These are phyloP conservation scores for Penicillium manginii DNA, from an alignment of 495 filamentous ascomycete species.

Conservation along the genomic window DNA sequence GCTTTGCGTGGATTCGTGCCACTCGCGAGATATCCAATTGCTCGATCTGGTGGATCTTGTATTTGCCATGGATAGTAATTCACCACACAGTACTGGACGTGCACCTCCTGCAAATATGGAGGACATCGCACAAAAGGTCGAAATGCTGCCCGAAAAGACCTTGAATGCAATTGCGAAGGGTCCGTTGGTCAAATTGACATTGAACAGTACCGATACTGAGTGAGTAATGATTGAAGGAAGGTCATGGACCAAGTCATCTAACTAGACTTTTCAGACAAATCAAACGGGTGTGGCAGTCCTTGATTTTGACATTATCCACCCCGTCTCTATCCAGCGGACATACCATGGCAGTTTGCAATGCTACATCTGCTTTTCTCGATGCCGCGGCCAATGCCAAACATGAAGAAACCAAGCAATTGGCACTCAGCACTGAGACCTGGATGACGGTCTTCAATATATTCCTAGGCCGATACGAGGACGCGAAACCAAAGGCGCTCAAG, in stretches of 20 bases:
- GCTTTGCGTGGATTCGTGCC: constrained; percentile 14
- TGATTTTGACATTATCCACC: constrained; percentile 44
- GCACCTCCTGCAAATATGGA: constrained; percentile 36
- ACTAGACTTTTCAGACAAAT: constrained; percentile 34
- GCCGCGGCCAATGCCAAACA: constrained; percentile 42
- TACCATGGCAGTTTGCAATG: constrained; percentile 49
- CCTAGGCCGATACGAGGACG: constrained; percentile 72
- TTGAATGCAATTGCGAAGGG: constrained; percentile 45
- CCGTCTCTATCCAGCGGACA: constrained; percentile 44
- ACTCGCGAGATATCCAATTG: constrained; percentile 6
- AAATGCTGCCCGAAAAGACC: constrained; percentile 42
- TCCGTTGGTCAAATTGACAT: constrained; percentile 41
- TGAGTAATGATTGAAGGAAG: constrained; percentile 14
- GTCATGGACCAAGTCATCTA: neutral
- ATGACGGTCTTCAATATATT: constrained; percentile 68
- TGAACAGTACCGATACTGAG: constrained; percentile 40
- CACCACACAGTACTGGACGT: constrained; percentile 13
- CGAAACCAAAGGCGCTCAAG: constrained; percentile 74
- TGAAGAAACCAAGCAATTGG: constrained; percentile 36
- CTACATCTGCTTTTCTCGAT: constrained; percentile 51
- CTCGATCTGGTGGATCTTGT: constrained; percentile 22
- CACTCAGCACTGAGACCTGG: constrained; percentile 57
- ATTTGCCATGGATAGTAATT: constrained; percentile 31
- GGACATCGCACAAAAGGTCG: constrained; percentile 39
- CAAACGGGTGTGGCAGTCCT: constrained; percentile 39